Evolutionary conservation across 192 early-diverging fungal species (phyloP), one percentile per base, ranked within the genome.

Genomic region (Entomortierella chlamydospora): DNA sequence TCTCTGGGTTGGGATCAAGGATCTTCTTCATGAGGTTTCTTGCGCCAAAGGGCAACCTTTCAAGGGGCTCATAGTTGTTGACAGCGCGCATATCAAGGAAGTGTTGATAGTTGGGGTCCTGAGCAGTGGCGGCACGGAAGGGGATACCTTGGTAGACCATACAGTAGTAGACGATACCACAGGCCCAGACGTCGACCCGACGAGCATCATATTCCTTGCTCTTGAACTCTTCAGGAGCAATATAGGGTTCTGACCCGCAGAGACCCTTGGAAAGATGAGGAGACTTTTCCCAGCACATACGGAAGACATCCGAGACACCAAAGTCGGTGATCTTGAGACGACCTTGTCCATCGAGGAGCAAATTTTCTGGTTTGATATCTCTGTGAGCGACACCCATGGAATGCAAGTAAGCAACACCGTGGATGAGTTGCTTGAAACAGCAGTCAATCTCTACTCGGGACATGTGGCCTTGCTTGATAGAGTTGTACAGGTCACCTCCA

Each of bases 291-390:
- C 95, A 97, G 43, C 92, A 92, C 33, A 91, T 92, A 64, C 93
- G 88, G 85, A 99, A 98, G 9, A 98, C 98, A 76, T 96, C 95
- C 2, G 94, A 93, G 15, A 98, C 96, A 52, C 98, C 98, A 89
- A 98, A 99, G 87, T 99, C 97, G 11, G 97, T 95, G 80, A 99
- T 96, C 82, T 99, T 99, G 63, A 99, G 72, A n/a, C 88, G 90
- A 67, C 91, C 90, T 23, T 87, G 73, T 4, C 82, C 85, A 66
- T 95, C 94, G 70, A 99, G 82, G 18, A 99, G 84, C 33, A 98
- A 63, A 83, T 99, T 99, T 83, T 99, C 90, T 22, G 92, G 88
- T 73, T 92, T 92, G 73, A 93, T 88, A 61, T 94, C 91, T 57
- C 91, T 91, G 83, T 99, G 98, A 57, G 95, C 95, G n/a, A 99